Evolutionary conservation across 805 yeast genomes (phyloP), one percentile per base, ranked within the genome.

Genomic region (Ogataea populi-albae): DNA sequence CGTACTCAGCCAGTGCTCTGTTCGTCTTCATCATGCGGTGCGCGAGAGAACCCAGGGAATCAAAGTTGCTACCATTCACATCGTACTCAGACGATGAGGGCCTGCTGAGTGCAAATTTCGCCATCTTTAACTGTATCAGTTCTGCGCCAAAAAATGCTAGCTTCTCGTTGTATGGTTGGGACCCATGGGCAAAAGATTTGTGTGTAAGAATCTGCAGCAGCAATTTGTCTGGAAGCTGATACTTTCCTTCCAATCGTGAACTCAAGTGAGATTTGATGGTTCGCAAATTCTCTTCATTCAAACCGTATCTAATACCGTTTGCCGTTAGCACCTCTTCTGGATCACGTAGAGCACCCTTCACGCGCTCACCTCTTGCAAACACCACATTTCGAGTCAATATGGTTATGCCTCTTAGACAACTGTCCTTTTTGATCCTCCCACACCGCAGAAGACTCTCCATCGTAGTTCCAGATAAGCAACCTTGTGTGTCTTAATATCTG

Each of bases 131-230:
- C 54, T 77, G 78, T 45, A 82, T 59, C 49, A 79, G 63, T 53
- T 80, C 81, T 23, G 72, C 55, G 12, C 94, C 97, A 57, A 86
- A 65, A 28, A 81, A 73, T 14, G 86, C 70, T 50, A 91, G 68
- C 59, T 82, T 84, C 57, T 88, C 96, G 64, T 89, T 91, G 64
- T 85, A 86, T 6, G 97, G 96, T 50, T 81, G 78, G 44, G 75
- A 68, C 7, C 96, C 97, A 63, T 86, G 94, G 4, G 94, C 95
- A 69, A 88, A 91, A 16, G 96, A 86, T 65, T 91, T 91, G 65
- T 91, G 97, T 5, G 97, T 89, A 51, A 89, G 66, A 26, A 86
- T 79, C 64, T 91, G 98, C 43, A 87, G 66, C 38, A 87, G 66
- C 16, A 82, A 63, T 5, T 71, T 69, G 50, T 86, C 83, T 4